Evolutionary conservation across 495 filamentous ascomycete genomes (phyloP).

Genomic region (Articulospora tetracladia): DNA sequence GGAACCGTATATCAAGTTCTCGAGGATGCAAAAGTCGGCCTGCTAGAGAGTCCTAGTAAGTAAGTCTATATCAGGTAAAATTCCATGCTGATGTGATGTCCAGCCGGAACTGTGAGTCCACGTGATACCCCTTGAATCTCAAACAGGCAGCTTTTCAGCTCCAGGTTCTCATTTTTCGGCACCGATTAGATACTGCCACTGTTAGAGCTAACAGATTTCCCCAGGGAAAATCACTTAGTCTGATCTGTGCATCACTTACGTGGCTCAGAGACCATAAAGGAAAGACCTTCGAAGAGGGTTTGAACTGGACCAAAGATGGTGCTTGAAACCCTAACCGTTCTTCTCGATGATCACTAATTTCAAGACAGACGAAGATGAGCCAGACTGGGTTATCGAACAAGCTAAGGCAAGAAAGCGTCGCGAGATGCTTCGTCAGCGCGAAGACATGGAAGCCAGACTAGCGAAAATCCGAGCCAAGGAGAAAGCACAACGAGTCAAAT

Average conservation of each 20-base stretch:
- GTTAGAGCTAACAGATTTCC: not conserved
- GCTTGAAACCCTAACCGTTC: conserved; percentile 22
- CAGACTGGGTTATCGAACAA: conserved; percentile 85
- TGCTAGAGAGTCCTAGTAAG: conserved; percentile 75
- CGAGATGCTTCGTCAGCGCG: conserved; percentile 59
- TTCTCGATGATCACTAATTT: conserved; percentile 4
- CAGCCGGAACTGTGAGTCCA: conserved; percentile 62
- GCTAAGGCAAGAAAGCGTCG: conserved; percentile 61
- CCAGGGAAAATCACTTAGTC: conserved; percentile 92
- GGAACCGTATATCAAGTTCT: conserved; percentile 76
- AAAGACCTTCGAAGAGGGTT: conserved; percentile 56
- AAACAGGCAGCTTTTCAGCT: not conserved
- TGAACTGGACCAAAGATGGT: conserved; percentile 32
- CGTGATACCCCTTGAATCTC: conserved; percentile 8
- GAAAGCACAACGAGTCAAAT: conserved; percentile 49
- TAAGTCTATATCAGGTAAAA: not conserved
- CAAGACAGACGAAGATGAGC: conserved; percentile 64
- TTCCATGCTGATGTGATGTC: not conserved
- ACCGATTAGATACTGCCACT: not conserved
- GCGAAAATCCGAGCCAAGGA: conserved; percentile 67
- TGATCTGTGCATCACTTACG: conserved; percentile 89
- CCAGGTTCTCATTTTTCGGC: not conserved
- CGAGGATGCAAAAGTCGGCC: conserved; percentile 77
- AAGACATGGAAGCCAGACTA: conserved; percentile 68
- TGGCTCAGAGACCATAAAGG: conserved; percentile 89